Percentiles rank a stretch among this genome's conserved stretches.
phyloP scores from a whole-genome alignment of 129 eudicot genomes.

The Silybum marianum region DNA sequence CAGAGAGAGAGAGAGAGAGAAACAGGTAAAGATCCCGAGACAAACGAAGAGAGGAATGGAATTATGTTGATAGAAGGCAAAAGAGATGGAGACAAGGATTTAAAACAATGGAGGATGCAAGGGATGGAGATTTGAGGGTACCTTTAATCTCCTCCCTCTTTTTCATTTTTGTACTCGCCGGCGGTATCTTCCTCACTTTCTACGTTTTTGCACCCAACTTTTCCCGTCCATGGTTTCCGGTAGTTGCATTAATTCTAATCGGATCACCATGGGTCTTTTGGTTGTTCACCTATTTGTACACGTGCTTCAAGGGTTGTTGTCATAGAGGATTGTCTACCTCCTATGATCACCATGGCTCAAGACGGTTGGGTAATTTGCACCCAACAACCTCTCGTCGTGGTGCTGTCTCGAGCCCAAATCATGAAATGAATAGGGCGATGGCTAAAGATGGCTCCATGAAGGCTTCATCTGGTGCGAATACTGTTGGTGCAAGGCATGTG shows the following conservation, averaged over 20 bases:
- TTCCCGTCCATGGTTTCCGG: constrained; percentile 64
- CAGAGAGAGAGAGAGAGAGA: not conserved
- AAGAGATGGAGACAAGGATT: constrained; percentile 26
- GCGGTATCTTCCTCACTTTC: constrained; percentile 58
- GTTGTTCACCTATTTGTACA: constrained; percentile 63
- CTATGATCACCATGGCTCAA: constrained; percentile 33
- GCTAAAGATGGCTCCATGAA: constrained; percentile 24
- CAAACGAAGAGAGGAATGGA: constrained; percentile 10
- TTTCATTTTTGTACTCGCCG: constrained; percentile 50
- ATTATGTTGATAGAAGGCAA: constrained; percentile 25
- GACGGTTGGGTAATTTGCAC: constrained; percentile 25
- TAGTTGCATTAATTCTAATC: constrained; percentile 46
- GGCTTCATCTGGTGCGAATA: not conserved
- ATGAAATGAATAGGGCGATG: constrained; percentile 12
- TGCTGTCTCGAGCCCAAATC: constrained; percentile 18
- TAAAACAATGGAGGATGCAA: constrained; percentile 58
- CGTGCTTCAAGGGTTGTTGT: constrained; percentile 55
- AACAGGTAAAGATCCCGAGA: not conserved
- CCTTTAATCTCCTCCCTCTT: constrained; percentile 62
- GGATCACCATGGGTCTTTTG: constrained; percentile 78
- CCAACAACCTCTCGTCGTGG: constrained; percentile 19
- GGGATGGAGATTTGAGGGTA: constrained; percentile 71
- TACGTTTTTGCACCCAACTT: constrained; percentile 46
- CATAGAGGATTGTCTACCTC: not conserved
- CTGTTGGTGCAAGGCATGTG: constrained; percentile 35